Conservation (phyloP, 192 early-diverging fungal genomes). For the Coemansia sp. region DNA sequence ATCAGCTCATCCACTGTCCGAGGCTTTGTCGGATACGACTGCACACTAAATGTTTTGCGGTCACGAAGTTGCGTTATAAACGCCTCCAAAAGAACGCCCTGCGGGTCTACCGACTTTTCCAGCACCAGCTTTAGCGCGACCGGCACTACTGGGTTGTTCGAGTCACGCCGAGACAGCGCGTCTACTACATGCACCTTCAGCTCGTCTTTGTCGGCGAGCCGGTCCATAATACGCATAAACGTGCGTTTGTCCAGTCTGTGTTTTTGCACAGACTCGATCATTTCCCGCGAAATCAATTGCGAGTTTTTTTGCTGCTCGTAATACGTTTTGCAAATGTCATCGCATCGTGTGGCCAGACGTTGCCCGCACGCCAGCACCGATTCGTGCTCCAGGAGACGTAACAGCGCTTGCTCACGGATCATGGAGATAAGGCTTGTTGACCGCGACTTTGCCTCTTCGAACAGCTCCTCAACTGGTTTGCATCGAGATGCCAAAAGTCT, state of each 20-base stretch:
- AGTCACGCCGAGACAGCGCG: neutral
- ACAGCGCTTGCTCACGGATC: conserved; percentile 30
- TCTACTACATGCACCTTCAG: neutral
- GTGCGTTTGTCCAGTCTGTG: conserved; percentile 38
- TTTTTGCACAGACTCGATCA: conserved; percentile 3
- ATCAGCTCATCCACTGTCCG: conserved; percentile 2
- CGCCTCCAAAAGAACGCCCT: conserved; percentile 19
- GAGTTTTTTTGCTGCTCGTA: conserved; percentile 3
- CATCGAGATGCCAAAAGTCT: neutral
- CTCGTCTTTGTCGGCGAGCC: conserved; percentile 5
- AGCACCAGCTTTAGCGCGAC: conserved; percentile 13
- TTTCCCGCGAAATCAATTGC: conserved; percentile 1
- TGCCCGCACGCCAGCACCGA: conserved; percentile 5
- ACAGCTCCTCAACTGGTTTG: conserved; percentile 15
- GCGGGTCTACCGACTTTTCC: conserved; percentile 16
- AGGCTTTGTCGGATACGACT: neutral
- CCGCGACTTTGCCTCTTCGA: conserved; percentile 17
- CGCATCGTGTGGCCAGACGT: neutral
- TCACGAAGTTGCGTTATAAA: conserved; percentile 28
- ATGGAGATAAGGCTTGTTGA: conserved; percentile 5
- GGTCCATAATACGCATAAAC: conserved; percentile 15
- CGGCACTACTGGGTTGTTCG: neutral
- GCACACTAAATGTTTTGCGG: conserved; percentile 1
- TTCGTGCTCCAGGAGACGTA: conserved; percentile 28
- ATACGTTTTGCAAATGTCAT: conserved; percentile 8